Percentiles rank a stretch among this genome's conserved stretches.
These are phyloP conservation scores for Ceratorhiza oryzae-sativae DNA, from an alignment of 1,284 basidiomycete species.

Conservation along the genomic window DNA sequence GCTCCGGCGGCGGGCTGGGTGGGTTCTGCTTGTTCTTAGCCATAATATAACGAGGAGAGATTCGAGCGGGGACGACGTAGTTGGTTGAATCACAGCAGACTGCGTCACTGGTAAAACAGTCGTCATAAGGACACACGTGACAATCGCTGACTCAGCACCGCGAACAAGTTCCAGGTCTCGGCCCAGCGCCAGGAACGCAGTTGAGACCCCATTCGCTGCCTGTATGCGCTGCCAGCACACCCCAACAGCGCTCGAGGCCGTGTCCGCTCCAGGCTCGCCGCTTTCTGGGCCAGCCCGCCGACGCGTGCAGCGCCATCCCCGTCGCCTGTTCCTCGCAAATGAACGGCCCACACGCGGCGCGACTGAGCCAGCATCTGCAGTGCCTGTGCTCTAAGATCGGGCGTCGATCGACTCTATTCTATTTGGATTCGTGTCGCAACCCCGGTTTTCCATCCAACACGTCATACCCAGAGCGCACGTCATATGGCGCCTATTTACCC, in stretches of 20 bases:
- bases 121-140: not conserved
- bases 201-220: slow-evolving; percentile 19
- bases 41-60: not conserved
- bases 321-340: not conserved
- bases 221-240: not conserved
- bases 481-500: not conserved
- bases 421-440: not conserved
- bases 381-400: slow-evolving; percentile 2
- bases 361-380: slow-evolving; percentile 13
- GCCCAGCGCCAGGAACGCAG: slow-evolving; percentile 20
- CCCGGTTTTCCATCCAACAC: not conserved
- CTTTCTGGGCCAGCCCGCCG: not conserved
- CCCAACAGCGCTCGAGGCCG: not conserved
- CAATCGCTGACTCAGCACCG: too few species aligned
- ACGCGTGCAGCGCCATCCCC: not conserved
- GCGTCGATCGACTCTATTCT: slow-evolving; percentile 4
- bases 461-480: not conserved
- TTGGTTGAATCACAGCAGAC: not conserved
- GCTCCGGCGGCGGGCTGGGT: slow-evolving; percentile 24
- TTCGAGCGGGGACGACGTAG: not conserved
- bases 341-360: too few species aligned
- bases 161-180: slow-evolving; percentile 12
- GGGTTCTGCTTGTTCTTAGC: slow-evolving; percentile 35
- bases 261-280: not conserved
- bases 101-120: too few species aligned